Evolutionary conservation across 23 red algal genomes (phyloP).

Genomic region (Gracilaria vermiculophylla): DNA sequence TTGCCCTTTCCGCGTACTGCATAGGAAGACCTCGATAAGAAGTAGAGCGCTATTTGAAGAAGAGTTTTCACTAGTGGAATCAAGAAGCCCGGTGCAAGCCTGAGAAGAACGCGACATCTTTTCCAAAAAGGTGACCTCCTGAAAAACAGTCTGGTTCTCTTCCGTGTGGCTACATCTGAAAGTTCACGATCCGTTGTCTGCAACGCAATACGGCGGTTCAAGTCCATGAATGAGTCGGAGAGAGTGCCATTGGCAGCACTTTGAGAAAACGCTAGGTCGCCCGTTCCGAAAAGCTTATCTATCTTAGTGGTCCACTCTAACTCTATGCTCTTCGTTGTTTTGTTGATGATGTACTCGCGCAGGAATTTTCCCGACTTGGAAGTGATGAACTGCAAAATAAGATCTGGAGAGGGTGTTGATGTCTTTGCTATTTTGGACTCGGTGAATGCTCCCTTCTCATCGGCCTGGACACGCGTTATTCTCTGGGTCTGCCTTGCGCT

Average conservation of each 20-base stretch:
- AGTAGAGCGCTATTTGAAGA: constrained; percentile 17
- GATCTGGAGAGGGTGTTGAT: neutral
- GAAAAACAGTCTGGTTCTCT: constrained; percentile 36
- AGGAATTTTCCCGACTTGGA: constrained; percentile 30
- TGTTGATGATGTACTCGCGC: constrained; percentile 34
- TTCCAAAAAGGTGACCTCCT: constrained; percentile 28
- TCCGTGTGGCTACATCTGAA: constrained; percentile 28
- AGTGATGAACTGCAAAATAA: constrained; percentile 40
- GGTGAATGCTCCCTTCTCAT: neutral
- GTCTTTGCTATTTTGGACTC: neutral
- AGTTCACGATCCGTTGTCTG: constrained; percentile 37
- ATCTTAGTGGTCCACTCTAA: neutral
- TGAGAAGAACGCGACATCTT: constrained; percentile 1
- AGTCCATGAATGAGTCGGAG: neutral
- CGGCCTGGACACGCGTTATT: neutral
- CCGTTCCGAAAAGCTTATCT: constrained; percentile 23
- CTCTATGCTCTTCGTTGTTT: neutral
- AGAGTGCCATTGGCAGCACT: neutral
- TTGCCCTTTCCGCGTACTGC: neutral
- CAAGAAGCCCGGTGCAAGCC: constrained; percentile 26
- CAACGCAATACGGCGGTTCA: neutral
- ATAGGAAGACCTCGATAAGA: neutral
- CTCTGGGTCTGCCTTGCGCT: neutral
- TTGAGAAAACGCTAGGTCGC: neutral
- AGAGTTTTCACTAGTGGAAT: constrained; percentile 23